These are phyloP conservation scores for Debaryomyces psychrophilus DNA, from an alignment of 1,139 yeast genomes.

Conservation along the genomic window DNA sequence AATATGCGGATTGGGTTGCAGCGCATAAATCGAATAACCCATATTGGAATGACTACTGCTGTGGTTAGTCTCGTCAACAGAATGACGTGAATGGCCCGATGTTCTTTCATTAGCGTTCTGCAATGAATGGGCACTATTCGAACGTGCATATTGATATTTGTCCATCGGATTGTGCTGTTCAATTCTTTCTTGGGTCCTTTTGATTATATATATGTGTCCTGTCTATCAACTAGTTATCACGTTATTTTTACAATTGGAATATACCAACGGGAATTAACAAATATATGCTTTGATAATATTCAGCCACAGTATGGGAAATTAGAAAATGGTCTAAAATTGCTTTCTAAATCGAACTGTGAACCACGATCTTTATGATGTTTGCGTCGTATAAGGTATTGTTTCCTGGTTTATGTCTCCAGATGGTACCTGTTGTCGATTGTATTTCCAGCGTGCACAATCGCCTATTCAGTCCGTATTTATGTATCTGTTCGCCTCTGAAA, in stretches of 20 bases:
- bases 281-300: background rate
- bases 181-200: slow-evolving; percentile 7
- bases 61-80: background rate
- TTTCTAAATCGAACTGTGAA: background rate
- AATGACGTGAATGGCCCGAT: background rate
- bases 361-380: background rate
- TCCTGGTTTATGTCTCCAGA: too few species aligned
- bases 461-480: background rate
- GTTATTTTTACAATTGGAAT: background rate
- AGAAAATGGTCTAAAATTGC: background rate
- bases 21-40: slow-evolving; percentile 5
- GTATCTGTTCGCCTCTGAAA: background rate
- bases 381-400: too few species aligned
- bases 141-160: slow-evolving; percentile 18
- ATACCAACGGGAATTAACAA: background rate
- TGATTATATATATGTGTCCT: background rate
- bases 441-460: background rate
- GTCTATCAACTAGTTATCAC: background rate
- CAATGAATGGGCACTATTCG: slow-evolving; percentile 1
- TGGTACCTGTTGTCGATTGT: background rate
- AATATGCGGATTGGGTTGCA: background rate
- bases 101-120: background rate
- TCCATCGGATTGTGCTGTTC: slow-evolving; percentile 16
- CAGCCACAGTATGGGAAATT: background rate
- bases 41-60: background rate